Evolutionary conservation across 148 eudicot genomes (phyloP), one percentile per base, ranked within the genome.

Genomic region (Silene conica): DNA sequence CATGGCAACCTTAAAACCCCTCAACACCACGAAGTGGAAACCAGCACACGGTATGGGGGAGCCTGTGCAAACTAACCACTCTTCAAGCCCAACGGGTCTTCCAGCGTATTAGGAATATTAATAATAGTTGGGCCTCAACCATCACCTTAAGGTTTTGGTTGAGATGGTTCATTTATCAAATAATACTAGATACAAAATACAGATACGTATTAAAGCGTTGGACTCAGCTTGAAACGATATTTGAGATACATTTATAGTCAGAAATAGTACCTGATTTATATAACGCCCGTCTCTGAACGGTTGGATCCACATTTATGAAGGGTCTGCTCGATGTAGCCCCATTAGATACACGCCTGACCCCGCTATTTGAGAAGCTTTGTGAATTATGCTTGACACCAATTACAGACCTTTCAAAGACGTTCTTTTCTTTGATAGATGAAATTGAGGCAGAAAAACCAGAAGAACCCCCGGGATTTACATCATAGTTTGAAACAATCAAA

Each of bases 241-340:
- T 38, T 38, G 43, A 38, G 8, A 38, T 9, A 38, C 43, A 31
- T 31, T 31, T 31, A 31, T 31, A 2, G 34, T 31, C 34, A 31
- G 34, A 31, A 18, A 59, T 16, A 18, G 45, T 82, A 89, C 93
- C 93, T 83, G 74, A 70, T 56, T 69, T 48, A 34, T 34, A 68
- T 67, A 72, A 71, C 55, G 81, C 50, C 34, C 34, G 34, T 55
- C 67, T 75, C 25, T 67, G 68, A 71, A 45, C 66, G 38, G 55
- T 81, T 59, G 38, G 64, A 38, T 79, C 75, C 20, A 50, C 70
- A 72, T 78, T 70, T n/a, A 59, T 15, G 18, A 31, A 4, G 16
- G 77, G 78, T 65, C 13, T 57, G 61, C 69, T 70, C 73, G 15
- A 20, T 23, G 72, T 25, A 59, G 48, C 25, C 68, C 80, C 73